Conservation (phyloP, 1,139 yeast species). For the Saccharomycopsis hybrid region DNA sequence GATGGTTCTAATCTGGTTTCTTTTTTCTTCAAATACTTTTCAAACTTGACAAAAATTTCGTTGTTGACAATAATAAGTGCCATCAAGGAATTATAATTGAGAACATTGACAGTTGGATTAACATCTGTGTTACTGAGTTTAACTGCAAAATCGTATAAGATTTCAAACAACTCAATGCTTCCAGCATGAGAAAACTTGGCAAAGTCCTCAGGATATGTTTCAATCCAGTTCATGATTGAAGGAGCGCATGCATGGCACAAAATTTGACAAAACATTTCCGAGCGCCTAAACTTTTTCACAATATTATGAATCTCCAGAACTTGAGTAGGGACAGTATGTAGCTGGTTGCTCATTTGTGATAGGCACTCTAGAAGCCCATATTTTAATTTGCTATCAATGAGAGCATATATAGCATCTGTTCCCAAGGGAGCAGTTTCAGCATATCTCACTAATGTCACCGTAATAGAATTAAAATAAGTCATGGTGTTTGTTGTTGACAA, state of each 20-base stretch:
- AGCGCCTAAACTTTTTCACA: conserved; percentile 1
- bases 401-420: background rate
- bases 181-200: background rate
- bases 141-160: background rate
- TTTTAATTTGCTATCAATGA: conserved; percentile 2
- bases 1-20: background rate
- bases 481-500: background rate
- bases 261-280: conserved; percentile 1
- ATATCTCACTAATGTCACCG: background rate
- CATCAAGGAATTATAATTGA: conserved; percentile 3
- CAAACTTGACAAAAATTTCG: conserved; percentile 2
- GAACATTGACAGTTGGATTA: background rate
- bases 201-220: conserved; percentile 4
- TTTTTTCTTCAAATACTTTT: background rate
- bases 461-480: background rate
- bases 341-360: background rate
- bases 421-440: background rate
- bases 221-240: conserved; percentile 1
- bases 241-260: background rate
- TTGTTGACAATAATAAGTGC: conserved; percentile 2
- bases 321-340: background rate
- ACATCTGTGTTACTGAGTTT: background rate
- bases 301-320: background rate
- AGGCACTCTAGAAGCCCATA: conserved; percentile 7
- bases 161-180: background rate